Percentiles rank a stretch among this genome's conserved stretches.
Conservation (phyloP, 352 stramenopile genomes). For the Globisporangium parvum region DNA sequence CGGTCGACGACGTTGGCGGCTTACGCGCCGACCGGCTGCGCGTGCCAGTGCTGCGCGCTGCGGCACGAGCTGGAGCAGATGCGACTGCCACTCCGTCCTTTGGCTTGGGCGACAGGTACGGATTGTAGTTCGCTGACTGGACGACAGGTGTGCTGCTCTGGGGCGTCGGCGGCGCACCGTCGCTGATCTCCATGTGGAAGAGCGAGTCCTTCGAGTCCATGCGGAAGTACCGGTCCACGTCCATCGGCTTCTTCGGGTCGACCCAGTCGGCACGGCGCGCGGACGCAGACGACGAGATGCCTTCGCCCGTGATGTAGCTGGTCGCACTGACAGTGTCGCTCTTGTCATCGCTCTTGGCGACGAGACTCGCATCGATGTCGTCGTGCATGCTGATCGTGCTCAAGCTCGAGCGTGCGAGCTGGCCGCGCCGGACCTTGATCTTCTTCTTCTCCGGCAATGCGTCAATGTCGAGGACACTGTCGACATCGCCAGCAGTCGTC, state of each 20-base stretch:
- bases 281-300: constrained; percentile 25
- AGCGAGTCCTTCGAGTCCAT: constrained; percentile 52
- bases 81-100: constrained; percentile 14
- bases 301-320: constrained; percentile 30
- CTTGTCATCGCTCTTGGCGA: constrained; percentile 1
- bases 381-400: constrained; percentile 36
- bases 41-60: not conserved
- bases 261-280: constrained; percentile 19
- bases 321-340: constrained; percentile 7
- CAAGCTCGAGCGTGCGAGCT: constrained; percentile 31
- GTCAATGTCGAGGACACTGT: constrained; percentile 39
- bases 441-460: constrained; percentile 81
- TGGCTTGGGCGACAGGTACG: constrained; percentile 53
- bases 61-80: not conserved
- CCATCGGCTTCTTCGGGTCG: constrained; percentile 20
- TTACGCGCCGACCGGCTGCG: not conserved
- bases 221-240: constrained; percentile 39
- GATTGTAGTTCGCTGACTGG: constrained; percentile 31
- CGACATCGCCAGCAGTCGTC: constrained; percentile 22
- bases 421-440: constrained; percentile 40
- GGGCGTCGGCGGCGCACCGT: constrained; percentile 16
- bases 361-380: constrained; percentile 12
- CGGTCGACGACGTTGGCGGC: constrained; percentile 3
- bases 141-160: constrained; percentile 19
- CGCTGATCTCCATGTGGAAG: constrained; percentile 31